A percentile compares a stretch with the other conserved stretches of the same genome.
These are phyloP conservation scores for Lodderomyces jiufengensis DNA, from an alignment of 1,139 yeast species.

Conservation along the genomic window DNA sequence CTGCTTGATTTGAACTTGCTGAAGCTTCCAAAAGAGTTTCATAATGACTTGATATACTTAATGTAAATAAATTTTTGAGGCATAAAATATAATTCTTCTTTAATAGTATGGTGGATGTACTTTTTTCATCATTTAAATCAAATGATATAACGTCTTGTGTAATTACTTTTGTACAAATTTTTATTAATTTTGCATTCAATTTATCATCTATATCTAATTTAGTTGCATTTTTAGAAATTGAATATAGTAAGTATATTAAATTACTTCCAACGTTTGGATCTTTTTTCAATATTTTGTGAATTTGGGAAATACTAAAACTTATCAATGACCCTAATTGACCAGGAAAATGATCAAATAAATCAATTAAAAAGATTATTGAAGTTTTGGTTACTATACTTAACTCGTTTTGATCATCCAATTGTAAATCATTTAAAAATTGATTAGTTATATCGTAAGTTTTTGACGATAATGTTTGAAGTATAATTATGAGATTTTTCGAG, in stretches of 20 bases:
- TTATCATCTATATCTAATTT: conserved; percentile 42
- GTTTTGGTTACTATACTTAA: conserved; percentile 22
- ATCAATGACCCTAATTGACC: conserved; percentile 36
- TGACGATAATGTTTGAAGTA: conserved; percentile 32
- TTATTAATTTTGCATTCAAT: conserved; percentile 34
- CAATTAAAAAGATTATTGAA: conserved; percentile 33
- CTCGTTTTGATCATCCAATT: conserved; percentile 19
- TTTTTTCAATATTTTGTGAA: conserved; percentile 41
- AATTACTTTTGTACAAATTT: conserved; percentile 30
- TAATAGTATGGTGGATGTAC: conserved; percentile 21
- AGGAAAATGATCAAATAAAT: conserved; percentile 39
- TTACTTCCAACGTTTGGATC: conserved; percentile 25
- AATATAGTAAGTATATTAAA: conserved; percentile 31
- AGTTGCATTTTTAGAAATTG: conserved; percentile 36
- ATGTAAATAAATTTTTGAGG: conserved; percentile 30
- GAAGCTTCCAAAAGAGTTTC: conserved; percentile 36
- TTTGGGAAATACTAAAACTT: conserved; percentile 32
- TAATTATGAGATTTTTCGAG: conserved; percentile 27
- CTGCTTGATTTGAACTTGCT: conserved; percentile 35
- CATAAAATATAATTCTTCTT: conserved; percentile 35
- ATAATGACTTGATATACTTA: conserved; percentile 36
- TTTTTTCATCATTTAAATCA: conserved; percentile 16
- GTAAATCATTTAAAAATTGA: conserved; percentile 29
- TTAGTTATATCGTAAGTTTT: conserved; percentile 41
- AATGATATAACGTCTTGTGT: conserved; percentile 16